Base-by-base conservation (phyloP, 805 yeast species). In the Ogataea trehaloabstinens region DNA sequence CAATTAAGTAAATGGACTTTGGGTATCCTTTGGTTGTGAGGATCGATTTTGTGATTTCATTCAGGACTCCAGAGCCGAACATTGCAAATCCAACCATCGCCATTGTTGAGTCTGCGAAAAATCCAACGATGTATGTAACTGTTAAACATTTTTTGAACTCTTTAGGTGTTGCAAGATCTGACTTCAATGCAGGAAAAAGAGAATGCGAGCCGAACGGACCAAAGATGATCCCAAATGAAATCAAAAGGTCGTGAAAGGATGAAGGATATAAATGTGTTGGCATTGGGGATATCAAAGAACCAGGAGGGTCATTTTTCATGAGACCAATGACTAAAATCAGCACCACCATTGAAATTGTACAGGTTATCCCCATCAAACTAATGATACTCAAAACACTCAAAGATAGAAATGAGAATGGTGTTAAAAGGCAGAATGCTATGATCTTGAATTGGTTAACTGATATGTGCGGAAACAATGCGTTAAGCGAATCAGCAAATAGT, bases 131-230 rank as follows among this genome's bases (percentile, higher is more conserved):
- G 54, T 82, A 85, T 0, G 86, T 76, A 12, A 75, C 58, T 27
- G 72, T 68, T 37, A 82, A 67, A 41, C 82, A 71, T 17, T 57
- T 55, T n/a, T 57, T 48, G 56, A 76, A 85, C 52, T 82, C 79
- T 19, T 64, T 47, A 3, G 91, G 90, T 48, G 78, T 83, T 38
- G 85, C 70, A 84, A 85, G 80, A 58, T 85, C 95, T 24, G 79
- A 71, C 56, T 78, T 80, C 37, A 85, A 67, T 48, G 85, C 85
- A 2, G 93, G 93, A 53, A 85, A 85, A 19, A 85, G 76, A 4
- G 93, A 87, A 61, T 85, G 93, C 0, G 93, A 91, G 5, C 93
- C 89, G 68, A 85, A 85, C 1, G 91, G 90, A 4, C 90, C 83
- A 71, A 81, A 71, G 44, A 80, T 71, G 37, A 81, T 79, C 10